Evolutionary conservation across 202 grass and related monocot genomes (phyloP), one percentile per base, ranked within the genome.

Genomic region (Hordeum pubiflorum): DNA sequence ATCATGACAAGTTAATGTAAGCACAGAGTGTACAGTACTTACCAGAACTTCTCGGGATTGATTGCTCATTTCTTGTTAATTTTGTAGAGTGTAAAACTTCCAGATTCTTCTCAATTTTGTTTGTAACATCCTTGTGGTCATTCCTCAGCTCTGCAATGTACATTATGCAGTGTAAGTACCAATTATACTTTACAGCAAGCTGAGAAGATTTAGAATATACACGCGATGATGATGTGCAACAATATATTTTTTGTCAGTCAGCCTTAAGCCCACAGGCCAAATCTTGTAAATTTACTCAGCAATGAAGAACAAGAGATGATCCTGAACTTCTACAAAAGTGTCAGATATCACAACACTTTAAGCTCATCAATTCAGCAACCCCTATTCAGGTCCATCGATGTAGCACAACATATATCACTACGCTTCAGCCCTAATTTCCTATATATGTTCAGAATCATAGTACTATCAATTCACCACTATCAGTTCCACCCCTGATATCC

Each of bases 31-130:
- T 54, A 11, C 69, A 2, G 32, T 22, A 61, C 57, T 75, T 85
- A 93, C 93, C 91, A 93, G 74, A 84, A 76, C 54, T 74, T 3
- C 40, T 72, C 6, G 85, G 38, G 48, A 39, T 64, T 18, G 72
- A 56, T 75, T 84, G 75, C 18, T 79, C 77, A 75, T 73, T 80
- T 44, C 85, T 91, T 62, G 85, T 63, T 74, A 91, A 44, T 82
- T 87, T 99, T 73, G 90, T 58, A 55, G 91, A 96, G 70, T 96
- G 97, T 58, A 96, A 77, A 82, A 89, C 54, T 84, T 93, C 81
- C 52, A 99, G 34, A 63, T 93, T 96, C 43, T 93, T 99, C 24
- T 90, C 88, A 46, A 99, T 96, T 81, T 87, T 93, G 52, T 81
- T 81, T 13, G 92, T 93, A 70, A 96, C 79, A 87, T 86, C 77